Percentiles rank a stretch among this genome's conserved stretches.
These are phyloP conservation scores for Misopates orontium DNA, from an alignment of 257 asterid genomes.

Conservation along the genomic window DNA sequence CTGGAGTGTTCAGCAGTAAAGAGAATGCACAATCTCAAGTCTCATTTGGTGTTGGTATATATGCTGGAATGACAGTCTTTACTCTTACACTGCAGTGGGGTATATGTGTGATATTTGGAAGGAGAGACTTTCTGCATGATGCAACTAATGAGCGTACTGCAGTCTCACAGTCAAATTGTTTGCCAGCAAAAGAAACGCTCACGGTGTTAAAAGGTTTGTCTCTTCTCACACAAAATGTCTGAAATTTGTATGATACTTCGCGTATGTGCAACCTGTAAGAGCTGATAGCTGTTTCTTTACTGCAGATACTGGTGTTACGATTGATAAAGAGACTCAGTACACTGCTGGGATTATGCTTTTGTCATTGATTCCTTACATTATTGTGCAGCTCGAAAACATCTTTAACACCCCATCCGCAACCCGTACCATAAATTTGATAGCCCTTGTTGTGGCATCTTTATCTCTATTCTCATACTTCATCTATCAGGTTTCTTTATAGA, in stretches of 20 bases:
- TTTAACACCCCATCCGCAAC: conserved; percentile 27
- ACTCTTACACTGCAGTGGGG: conserved; percentile 57
- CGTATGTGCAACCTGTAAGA: neutral
- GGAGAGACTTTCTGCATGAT: conserved; percentile 29
- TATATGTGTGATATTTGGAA: conserved; percentile 38
- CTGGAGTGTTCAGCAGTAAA: conserved; percentile 43
- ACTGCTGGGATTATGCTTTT: conserved; percentile 53
- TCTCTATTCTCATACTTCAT: conserved; percentile 36
- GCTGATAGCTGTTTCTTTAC: neutral
- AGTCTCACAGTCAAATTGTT: conserved; percentile 22
- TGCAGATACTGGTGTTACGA: conserved; percentile 45
- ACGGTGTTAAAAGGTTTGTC: conserved; percentile 25
- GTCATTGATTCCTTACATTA: conserved; percentile 49
- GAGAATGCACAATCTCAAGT: conserved; percentile 45
- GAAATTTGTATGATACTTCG: neutral
- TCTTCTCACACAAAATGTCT: neutral
- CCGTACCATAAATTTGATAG: conserved; percentile 36
- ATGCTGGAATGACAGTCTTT: conserved; percentile 49
- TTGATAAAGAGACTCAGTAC: conserved; percentile 41
- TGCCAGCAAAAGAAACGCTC: conserved; percentile 28
- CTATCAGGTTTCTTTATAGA: conserved; percentile 41
- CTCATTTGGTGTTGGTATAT: conserved; percentile 48
- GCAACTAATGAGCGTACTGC: neutral
- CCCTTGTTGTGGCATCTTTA: conserved; percentile 37
- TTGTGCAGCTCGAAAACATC: conserved; percentile 40